A percentile compares a stretch with the other conserved stretches of the same genome.
phyloP scores from a whole-genome alignment of 2,329 filamentous ascomycete species.

The Paramyrothecium roridum region DNA sequence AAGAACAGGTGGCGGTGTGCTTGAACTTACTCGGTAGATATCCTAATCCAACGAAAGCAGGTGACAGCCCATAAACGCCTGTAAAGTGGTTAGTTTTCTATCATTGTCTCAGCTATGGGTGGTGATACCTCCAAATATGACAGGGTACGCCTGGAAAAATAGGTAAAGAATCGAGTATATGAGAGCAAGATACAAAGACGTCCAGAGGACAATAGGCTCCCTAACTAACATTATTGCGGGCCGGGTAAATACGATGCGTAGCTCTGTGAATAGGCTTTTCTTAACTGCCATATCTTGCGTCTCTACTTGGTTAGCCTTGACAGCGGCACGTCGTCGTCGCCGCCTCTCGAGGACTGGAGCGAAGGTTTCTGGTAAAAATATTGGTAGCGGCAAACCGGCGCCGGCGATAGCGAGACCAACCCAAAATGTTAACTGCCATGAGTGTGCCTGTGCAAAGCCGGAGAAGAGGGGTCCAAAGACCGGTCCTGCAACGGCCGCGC shows the following conservation, averaged over 20 bases:
- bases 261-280: not conserved
- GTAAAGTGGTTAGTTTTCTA: too few relatives aligned
- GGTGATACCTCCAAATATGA: conserved; percentile 8
- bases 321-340: not conserved
- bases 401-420: conserved; percentile 20
- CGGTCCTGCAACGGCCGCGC: conserved; percentile 35
- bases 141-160: conserved; percentile 15
- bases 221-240: conserved; percentile 9
- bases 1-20: not conserved
- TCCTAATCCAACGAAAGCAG: conserved; percentile 1
- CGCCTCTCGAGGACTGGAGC: conserved; percentile 7
- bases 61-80: conserved; percentile 5
- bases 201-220: conserved; percentile 11
- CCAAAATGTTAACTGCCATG: conserved; percentile 45
- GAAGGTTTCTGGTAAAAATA: conserved; percentile 29
- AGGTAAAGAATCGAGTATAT: conserved; percentile 13
- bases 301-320: too few relatives aligned
- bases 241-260: conserved; percentile 6
- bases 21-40: conserved; percentile 4
- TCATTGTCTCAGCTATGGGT: not conserved
- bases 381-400: conserved; percentile 39
- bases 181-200: conserved; percentile 8
- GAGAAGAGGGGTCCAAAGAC: conserved; percentile 39
- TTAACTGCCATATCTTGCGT: too few relatives aligned
- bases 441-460: conserved; percentile 32